phyloP scores from a whole-genome alignment of 208 protist genomes.

The Blastocrithidia nonstop region DNA sequence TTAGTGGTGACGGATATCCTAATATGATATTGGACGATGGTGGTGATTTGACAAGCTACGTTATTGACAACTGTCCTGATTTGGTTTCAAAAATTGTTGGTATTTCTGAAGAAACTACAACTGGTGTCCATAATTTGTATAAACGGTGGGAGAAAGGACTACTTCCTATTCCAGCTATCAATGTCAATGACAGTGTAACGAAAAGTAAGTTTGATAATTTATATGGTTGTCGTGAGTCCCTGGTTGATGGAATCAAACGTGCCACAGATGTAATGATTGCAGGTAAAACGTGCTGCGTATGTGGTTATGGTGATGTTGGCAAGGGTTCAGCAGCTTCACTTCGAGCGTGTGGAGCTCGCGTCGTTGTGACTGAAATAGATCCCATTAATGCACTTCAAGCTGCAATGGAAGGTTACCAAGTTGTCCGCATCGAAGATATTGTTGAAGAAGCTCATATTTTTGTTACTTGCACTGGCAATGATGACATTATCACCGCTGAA shows the following conservation, averaged over 20 bases:
- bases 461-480: too few species aligned
- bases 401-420: too few species aligned
- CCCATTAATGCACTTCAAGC: too few species aligned
- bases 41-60: constrained; percentile 96
- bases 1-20: constrained; percentile 73
- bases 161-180: constrained; percentile 97
- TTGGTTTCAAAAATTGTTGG: constrained; percentile 91
- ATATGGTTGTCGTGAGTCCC: constrained; percentile 98
- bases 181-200: constrained; percentile 99
- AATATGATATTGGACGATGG: constrained; percentile 99
- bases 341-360: too few species aligned
- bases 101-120: constrained; percentile 99
- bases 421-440: too few species aligned
- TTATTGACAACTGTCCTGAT: constrained; percentile 89
- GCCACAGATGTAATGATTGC: constrained; percentile 99
- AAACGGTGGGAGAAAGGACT: constrained; percentile 89
- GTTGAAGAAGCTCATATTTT: too few species aligned
- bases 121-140: constrained; percentile 98
- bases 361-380: too few species aligned
- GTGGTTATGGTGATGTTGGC: too few species aligned
- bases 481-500: too few species aligned
- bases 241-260: constrained; percentile 98
- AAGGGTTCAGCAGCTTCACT: too few species aligned
- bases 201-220: constrained; percentile 99
- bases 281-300: too few species aligned